phyloP scores from a whole-genome alignment of 2,329 filamentous ascomycete genomes.

The Harringtonia aguacate region DNA sequence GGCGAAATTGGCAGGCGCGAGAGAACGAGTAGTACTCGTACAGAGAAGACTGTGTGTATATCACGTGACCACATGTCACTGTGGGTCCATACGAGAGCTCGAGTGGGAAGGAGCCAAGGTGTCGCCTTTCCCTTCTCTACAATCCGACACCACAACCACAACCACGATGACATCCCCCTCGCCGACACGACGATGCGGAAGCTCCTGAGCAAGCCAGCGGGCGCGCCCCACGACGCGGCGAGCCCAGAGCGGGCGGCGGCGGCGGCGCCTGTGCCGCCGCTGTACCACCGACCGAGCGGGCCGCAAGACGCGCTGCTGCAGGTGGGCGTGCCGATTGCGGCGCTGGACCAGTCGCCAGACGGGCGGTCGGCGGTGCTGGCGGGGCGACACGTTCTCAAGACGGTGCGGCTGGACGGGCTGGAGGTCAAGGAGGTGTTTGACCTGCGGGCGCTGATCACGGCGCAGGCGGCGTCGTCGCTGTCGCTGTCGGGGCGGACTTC shows the following conservation, averaged over 20 bases:
- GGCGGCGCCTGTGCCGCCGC: slow-evolving; percentile 28
- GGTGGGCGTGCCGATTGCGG: slow-evolving; percentile 41
- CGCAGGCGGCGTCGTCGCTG: slow-evolving; percentile 22
- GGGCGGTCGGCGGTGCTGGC: slow-evolving; percentile 45
- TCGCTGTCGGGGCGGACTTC: slow-evolving; percentile 31
- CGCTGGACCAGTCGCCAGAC: slow-evolving; percentile 48
- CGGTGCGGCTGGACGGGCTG: slow-evolving; percentile 42
- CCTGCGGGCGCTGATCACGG: slow-evolving; percentile 42
- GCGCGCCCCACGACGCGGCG: slow-evolving; percentile 33
- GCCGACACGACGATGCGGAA: slow-evolving; percentile 35
- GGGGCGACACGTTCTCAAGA: slow-evolving; percentile 51
- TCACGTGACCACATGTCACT: no score
- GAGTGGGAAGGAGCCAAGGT: no score
- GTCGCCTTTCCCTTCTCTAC: no score
- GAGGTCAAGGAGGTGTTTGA: slow-evolving; percentile 46
- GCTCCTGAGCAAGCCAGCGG: slow-evolving; percentile 44
- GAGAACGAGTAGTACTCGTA: no score
- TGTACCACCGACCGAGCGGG: slow-evolving; percentile 36
- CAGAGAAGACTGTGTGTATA: no score
- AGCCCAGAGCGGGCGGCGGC: slow-evolving; percentile 23
- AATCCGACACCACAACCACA: not conserved
- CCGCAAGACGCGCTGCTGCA: slow-evolving; percentile 45
- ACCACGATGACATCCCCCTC: not conserved
- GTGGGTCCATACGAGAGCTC: no score
- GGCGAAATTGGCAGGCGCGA: no score